A percentile compares a stretch with the other conserved stretches of the same genome.
phyloP scores from a whole-genome alignment of 2,329 filamentous ascomycete genomes.

The Pezicula carpinea region DNA sequence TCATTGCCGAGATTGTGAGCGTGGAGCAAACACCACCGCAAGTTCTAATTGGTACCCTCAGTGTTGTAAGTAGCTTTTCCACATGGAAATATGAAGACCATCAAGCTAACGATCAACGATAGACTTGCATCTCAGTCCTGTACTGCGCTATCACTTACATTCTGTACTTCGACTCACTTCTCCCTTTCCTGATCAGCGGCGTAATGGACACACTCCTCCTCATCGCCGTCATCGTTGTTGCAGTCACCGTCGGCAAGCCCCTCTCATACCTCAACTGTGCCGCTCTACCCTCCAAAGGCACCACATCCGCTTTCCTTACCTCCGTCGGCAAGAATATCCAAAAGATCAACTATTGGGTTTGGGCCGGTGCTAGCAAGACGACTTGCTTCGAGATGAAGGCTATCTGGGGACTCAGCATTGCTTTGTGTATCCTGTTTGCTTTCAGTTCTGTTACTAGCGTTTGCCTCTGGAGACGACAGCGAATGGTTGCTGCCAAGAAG shows the following conservation, averaged over 20 bases:
- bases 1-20: slow-evolving; percentile 70
- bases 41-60: slow-evolving; percentile 73
- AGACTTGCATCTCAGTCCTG: slow-evolving; percentile 75
- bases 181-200: slow-evolving; percentile 67
- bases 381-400: slow-evolving; percentile 83
- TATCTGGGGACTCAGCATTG: slow-evolving; percentile 81
- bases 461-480: slow-evolving; percentile 48
- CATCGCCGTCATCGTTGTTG: slow-evolving; percentile 72
- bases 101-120: slow-evolving; percentile 16
- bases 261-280: slow-evolving; percentile 74
- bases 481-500: not conserved
- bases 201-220: slow-evolving; percentile 65
- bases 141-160: slow-evolving; percentile 79
- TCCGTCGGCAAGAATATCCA: slow-evolving; percentile 37
- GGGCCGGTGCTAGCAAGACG: slow-evolving; percentile 47
- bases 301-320: slow-evolving; percentile 40
- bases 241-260: slow-evolving; percentile 73
- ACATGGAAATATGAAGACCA: not conserved
- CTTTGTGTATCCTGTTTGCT: slow-evolving; percentile 67
- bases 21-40: slow-evolving; percentile 61
- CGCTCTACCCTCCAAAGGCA: slow-evolving; percentile 36
- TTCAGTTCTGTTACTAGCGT: slow-evolving; percentile 54
- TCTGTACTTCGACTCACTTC: slow-evolving; percentile 71
- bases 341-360: slow-evolving; percentile 40
- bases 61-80: slow-evolving; percentile 58